Base-by-base conservation (phyloP, 306 rosid species). In the Chamaecrista fasciculata region DNA sequence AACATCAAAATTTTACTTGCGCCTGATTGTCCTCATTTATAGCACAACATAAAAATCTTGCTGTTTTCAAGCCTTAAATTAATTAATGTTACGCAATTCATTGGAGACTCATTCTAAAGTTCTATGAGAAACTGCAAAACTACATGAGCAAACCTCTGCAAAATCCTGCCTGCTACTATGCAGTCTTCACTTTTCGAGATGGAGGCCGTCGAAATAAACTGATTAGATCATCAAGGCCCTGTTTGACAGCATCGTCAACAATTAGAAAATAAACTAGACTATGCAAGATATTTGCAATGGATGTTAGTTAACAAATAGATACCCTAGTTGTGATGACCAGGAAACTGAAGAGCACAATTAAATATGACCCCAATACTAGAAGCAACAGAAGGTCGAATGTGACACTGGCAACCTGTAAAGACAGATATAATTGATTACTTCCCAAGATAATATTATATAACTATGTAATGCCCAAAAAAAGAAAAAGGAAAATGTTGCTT, bases 151-250 rank as follows among this genome's bases (percentile, higher is more conserved):
- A 72, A 80, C 64, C 46, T 28, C 36, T 15, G 64, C 15, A 68
- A 42, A 43, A 55, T 66, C 70, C 68, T 6, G 62, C 61, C 55
- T 52, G 55, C 43, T 44, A 81, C 80, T 81, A 91, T 16, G 95
- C 96, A 46, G 97, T 89, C 85, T 95, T 95, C 79, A 91, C 87
- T 80, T 95, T 95, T 33, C 97, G 83, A 28, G 97, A 85, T n/a
- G 99, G 95, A 52, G 99, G 96, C 71, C 96, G 84, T 69, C 99
- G 86, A 76, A 95, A 95, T 68, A 91, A 67, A 76, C 97, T 87
- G 74, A 95, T 89, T 74, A 95, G 81, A 85, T 95, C 99, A 72
- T 95, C 99, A 59, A 95, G 96, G 72, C 97, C 99, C 99, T 91
- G 86, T 58, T 57, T 69, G 52, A 68, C 60, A 81, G 44, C 71